These are phyloP conservation scores for Lasiosphaeria ovina DNA, from an alignment of 495 filamentous ascomycete genomes.

Conservation along the genomic window DNA sequence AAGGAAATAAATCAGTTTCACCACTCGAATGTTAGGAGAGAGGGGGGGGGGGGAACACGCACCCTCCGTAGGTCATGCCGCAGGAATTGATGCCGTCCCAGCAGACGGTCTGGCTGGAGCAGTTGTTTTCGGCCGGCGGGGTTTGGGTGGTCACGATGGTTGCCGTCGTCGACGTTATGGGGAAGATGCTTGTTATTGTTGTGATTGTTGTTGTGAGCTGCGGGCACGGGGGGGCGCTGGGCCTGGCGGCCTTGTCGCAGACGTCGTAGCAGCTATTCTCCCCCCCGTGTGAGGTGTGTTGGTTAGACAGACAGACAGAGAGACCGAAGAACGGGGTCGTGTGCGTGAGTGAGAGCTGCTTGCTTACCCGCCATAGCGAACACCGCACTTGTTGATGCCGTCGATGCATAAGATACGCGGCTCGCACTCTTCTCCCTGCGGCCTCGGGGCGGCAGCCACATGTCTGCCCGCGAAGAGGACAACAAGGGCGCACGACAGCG, in stretches of 20 bases:
- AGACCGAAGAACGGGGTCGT: not conserved
- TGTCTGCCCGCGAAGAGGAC: not conserved
- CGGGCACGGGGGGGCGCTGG: conserved; percentile 1
- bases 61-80: conserved; percentile 14
- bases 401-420: conserved; percentile 4
- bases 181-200: not conserved
- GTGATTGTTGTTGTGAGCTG: not conserved
- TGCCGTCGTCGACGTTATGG: not conserved
- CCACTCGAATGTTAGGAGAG: not conserved
- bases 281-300: not conserved
- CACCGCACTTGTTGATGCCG: conserved; percentile 6
- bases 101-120: not conserved
- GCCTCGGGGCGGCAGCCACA: conserved; percentile 3
- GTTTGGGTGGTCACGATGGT: not conserved
- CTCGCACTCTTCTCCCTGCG: conserved; percentile 1
- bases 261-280: conserved; percentile 8
- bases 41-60: not conserved
- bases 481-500: not conserved
- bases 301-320: not conserved
- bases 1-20: not conserved
- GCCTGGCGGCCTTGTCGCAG: conserved; percentile 4
- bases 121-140: not conserved
- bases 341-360: not conserved
- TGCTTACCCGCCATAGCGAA: conserved; percentile 5
- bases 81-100: conserved; percentile 8